Conservation (phyloP, 768 basidiomycete species). For the Gloeophyllum trabeum region DNA sequence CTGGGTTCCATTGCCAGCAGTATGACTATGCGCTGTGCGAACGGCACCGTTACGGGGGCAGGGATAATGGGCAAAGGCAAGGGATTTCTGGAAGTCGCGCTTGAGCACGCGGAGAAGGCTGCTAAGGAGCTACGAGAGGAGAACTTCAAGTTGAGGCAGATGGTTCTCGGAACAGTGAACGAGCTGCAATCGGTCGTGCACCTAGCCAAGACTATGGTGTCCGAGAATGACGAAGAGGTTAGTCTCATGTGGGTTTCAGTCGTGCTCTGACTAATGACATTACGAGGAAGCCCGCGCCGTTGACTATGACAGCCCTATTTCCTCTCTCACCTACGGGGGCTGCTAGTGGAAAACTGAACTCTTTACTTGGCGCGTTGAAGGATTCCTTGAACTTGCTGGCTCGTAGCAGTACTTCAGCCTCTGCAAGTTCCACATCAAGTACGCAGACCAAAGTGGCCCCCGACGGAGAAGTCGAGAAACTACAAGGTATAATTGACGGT, state of each 20-base stretch:
- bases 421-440: conserved; percentile 3
- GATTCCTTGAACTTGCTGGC: conserved; percentile 20
- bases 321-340: conserved; percentile 38
- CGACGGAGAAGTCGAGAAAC: conserved; percentile 33
- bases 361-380: conserved; percentile 31
- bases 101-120: conserved; percentile 65
- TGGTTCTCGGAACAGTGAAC: conserved; percentile 54
- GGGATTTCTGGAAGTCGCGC: conserved; percentile 49
- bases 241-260: conserved; percentile 7
- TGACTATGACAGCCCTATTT: conserved; percentile 39
- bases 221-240: conserved; percentile 39
- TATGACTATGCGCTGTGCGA: conserved; percentile 36
- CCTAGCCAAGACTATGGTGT: conserved; percentile 23
- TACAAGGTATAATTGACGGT: conserved; percentile 37
- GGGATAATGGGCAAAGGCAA: conserved; percentile 34
- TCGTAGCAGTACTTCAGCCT: neutral
- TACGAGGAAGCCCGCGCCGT: conserved; percentile 25
- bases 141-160: conserved; percentile 45
- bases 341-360: conserved; percentile 34
- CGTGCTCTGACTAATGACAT: conserved; percentile 6
- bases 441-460: conserved; percentile 10
- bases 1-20: conserved; percentile 37
- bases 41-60: conserved; percentile 35
- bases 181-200: conserved; percentile 47
- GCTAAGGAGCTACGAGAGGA: conserved; percentile 52